Percentiles rank a stretch among this genome's conserved stretches.
Evolutionary conservation across 176 grass and related monocot species (phyloP).

Genomic region (Areca catechu): DNA sequence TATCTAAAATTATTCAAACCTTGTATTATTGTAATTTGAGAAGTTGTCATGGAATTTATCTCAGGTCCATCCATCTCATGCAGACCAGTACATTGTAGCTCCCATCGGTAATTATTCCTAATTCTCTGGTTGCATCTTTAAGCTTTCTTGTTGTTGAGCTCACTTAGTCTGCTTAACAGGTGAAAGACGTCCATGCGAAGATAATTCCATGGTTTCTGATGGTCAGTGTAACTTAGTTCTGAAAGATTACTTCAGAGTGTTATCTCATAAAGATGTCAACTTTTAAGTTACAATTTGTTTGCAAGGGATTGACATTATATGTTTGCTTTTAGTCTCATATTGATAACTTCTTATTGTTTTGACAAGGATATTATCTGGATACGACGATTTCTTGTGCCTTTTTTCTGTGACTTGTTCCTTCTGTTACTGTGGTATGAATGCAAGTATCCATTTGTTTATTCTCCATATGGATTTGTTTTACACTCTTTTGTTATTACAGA

Average conservation of each 20-base stretch:
- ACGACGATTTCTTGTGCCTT: no score
- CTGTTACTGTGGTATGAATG: no score
- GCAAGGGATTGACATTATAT: neutral
- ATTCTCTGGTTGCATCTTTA: neutral
- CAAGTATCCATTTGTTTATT: no score
- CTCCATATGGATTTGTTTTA: no score
- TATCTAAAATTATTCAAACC: no score
- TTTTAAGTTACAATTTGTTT: slow-evolving; percentile 20
- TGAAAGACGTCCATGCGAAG: slow-evolving; percentile 37
- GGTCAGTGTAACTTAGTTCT: slow-evolving; percentile 39
- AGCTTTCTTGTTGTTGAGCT: slow-evolving; percentile 14
- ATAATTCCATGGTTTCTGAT: slow-evolving; percentile 56
- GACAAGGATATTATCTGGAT: no score
- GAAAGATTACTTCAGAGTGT: neutral
- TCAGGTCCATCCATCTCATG: slow-evolving; percentile 63
- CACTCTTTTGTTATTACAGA: slow-evolving; percentile 24
- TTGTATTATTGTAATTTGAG: no score
- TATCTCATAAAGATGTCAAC: neutral
- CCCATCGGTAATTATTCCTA: slow-evolving; percentile 56
- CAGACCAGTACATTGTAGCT: slow-evolving; percentile 64
- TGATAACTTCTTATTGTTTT: no score
- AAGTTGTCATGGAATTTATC: slow-evolving; percentile 7
- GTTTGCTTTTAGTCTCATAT: no score
- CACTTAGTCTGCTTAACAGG: slow-evolving; percentile 31
- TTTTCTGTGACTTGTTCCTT: no score